A percentile compares a stretch with the other conserved stretches of the same genome.
These are phyloP conservation scores for Casuarina glauca DNA, from an alignment of 306 rosid genomes.

Conservation along the genomic window DNA sequence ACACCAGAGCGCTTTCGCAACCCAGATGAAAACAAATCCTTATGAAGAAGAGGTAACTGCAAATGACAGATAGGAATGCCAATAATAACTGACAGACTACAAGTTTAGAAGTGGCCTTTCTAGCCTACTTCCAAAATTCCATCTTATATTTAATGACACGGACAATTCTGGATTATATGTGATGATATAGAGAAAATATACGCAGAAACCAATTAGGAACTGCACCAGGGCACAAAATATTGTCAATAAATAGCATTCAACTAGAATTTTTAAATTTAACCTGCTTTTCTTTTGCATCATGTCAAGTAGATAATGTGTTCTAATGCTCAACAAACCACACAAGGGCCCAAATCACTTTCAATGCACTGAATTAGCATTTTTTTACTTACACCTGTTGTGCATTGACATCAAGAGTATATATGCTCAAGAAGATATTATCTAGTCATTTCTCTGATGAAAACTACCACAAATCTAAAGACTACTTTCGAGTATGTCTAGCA, in stretches of 20 bases:
- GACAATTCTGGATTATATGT: neutral
- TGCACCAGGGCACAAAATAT: too few relatives aligned
- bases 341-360: too few relatives aligned
- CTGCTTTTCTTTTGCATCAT: too few relatives aligned
- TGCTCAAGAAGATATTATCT: conserved; percentile 13
- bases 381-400: too few relatives aligned
- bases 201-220: too few relatives aligned
- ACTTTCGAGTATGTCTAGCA: neutral
- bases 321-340: too few relatives aligned
- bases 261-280: too few relatives aligned
- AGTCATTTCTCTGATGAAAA: conserved; percentile 18
- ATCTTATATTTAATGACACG: neutral
- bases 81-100: neutral
- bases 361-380: too few relatives aligned
- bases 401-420: neutral
- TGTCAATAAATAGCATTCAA: too few relatives aligned
- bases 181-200: neutral
- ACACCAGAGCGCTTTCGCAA: conserved; percentile 94
- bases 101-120: neutral
- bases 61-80: conserved; percentile 21
- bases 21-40: conserved; percentile 91
- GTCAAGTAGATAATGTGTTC: too few relatives aligned
- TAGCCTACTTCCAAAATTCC: neutral
- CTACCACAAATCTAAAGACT: neutral
- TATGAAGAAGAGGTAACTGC: conserved; percentile 91